phyloP scores from a whole-genome alignment of 1,139 yeast genomes.

The Lodderomyces jiufengensis region DNA sequence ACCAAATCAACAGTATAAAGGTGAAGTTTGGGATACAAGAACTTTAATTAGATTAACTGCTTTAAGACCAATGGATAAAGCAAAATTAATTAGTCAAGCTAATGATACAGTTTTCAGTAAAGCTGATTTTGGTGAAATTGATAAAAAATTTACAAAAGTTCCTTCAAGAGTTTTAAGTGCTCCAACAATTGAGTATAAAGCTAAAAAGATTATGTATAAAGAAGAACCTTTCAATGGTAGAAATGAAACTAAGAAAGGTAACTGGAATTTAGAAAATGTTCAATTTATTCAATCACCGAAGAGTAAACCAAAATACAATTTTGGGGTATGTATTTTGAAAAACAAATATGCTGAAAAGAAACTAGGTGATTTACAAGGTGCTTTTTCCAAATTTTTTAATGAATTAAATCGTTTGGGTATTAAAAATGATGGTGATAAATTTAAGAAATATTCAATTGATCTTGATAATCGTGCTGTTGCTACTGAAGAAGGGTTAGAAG shows the following conservation, averaged over 20 bases:
- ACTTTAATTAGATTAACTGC: conserved; percentile 12
- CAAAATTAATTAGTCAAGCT: conserved; percentile 10
- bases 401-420: conserved; percentile 13
- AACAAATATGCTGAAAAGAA: conserved; percentile 7
- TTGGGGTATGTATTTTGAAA: conserved; percentile 11
- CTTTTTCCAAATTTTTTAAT: conserved; percentile 8
- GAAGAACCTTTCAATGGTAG: conserved; percentile 11
- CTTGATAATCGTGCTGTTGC: conserved; percentile 7
- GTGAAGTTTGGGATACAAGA: conserved; percentile 13
- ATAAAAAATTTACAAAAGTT: conserved; percentile 10
- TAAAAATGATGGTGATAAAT: conserved; percentile 5
- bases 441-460: conserved; percentile 10
- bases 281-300: conserved; percentile 10
- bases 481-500: conserved; percentile 9
- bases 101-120: conserved; percentile 7
- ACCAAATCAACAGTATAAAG: conserved; percentile 13
- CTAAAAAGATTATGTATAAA: conserved; percentile 7
- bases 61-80: conserved; percentile 12
- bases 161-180: conserved; percentile 14
- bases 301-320: conserved; percentile 6
- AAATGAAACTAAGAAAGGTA: conserved; percentile 13
- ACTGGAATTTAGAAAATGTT: conserved; percentile 13
- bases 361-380: conserved; percentile 9
- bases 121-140: conserved; percentile 12
- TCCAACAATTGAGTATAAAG: conserved; percentile 12